Conservation (phyloP, 306 rosid genomes). For the Lablab purpureus region DNA sequence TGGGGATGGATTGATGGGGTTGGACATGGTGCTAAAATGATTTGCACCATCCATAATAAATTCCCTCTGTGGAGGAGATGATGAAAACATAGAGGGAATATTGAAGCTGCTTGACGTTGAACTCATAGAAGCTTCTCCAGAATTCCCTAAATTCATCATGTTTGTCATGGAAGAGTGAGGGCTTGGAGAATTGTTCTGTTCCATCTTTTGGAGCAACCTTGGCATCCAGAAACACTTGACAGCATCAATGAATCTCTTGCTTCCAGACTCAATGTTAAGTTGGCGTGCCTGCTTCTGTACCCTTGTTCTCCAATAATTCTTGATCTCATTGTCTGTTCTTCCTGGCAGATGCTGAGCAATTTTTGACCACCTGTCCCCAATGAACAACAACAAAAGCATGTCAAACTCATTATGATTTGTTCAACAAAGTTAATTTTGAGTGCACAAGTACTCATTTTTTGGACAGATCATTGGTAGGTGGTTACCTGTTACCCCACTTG, state of each 20-base stretch:
- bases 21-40: slow-evolving; percentile 36
- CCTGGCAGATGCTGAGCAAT: slow-evolving; percentile 93
- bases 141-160: slow-evolving; percentile 48
- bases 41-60: slow-evolving; percentile 40
- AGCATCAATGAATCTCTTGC: slow-evolving; percentile 78
- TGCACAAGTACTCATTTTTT: neutral
- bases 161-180: slow-evolving; percentile 49
- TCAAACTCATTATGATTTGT: neutral
- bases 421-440: neutral
- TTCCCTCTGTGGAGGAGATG: slow-evolving; percentile 48
- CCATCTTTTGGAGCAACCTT: slow-evolving; percentile 71
- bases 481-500: slow-evolving; percentile 91
- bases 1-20: slow-evolving; percentile 44
- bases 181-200: slow-evolving; percentile 54
- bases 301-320: slow-evolving; percentile 94
- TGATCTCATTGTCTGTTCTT: slow-evolving; percentile 94
- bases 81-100: slow-evolving; percentile 45
- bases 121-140: slow-evolving; percentile 43
- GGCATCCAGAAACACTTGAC: slow-evolving; percentile 89
- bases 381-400: slow-evolving; percentile 3
- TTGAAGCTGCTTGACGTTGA: slow-evolving; percentile 44
- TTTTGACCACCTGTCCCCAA: slow-evolving; percentile 77
- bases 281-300: slow-evolving; percentile 92
- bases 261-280: slow-evolving; percentile 79
- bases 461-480: neutral